Evolutionary conservation across 108 stramenopile genomes (phyloP).

Genomic region (Skeletonema grethae): DNA sequence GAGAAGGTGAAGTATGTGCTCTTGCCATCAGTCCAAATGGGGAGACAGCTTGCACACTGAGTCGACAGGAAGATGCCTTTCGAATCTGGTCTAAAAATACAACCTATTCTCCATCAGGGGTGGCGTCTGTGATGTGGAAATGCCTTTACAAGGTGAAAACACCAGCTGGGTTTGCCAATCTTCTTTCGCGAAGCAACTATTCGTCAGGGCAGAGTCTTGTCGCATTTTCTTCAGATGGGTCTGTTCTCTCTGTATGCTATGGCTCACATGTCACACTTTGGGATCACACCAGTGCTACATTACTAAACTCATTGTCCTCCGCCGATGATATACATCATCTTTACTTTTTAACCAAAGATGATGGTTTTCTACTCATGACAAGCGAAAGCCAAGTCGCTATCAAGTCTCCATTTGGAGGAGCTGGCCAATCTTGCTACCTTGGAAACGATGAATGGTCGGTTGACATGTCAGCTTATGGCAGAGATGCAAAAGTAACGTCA

Average conservation of each 20-base stretch:
- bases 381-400: constrained; percentile 50
- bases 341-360: constrained; percentile 36
- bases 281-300: constrained; percentile 66
- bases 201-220: constrained; percentile 41
- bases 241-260: constrained; percentile 71
- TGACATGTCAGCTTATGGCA: constrained; percentile 14
- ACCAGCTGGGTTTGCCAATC: constrained; percentile 75
- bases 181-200: constrained; percentile 18
- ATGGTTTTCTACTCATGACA: constrained; percentile 59
- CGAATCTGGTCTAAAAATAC: constrained; percentile 68
- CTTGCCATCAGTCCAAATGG: constrained; percentile 59
- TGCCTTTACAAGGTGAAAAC: constrained; percentile 73
- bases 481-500: constrained; percentile 17
- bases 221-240: constrained; percentile 74
- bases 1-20: constrained; percentile 58
- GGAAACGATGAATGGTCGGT: constrained; percentile 48
- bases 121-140: constrained; percentile 54
- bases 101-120: not conserved
- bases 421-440: constrained; percentile 38
- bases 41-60: constrained; percentile 70
- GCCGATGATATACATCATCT: constrained; percentile 37
- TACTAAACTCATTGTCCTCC: constrained; percentile 63
- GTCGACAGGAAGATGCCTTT: constrained; percentile 78
- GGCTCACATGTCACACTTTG: constrained; percentile 71
- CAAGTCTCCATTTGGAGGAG: constrained; percentile 62